These are phyloP conservation scores for Chaetomium strumarium DNA, from an alignment of 2,329 filamentous ascomycete genomes.

Conservation along the genomic window DNA sequence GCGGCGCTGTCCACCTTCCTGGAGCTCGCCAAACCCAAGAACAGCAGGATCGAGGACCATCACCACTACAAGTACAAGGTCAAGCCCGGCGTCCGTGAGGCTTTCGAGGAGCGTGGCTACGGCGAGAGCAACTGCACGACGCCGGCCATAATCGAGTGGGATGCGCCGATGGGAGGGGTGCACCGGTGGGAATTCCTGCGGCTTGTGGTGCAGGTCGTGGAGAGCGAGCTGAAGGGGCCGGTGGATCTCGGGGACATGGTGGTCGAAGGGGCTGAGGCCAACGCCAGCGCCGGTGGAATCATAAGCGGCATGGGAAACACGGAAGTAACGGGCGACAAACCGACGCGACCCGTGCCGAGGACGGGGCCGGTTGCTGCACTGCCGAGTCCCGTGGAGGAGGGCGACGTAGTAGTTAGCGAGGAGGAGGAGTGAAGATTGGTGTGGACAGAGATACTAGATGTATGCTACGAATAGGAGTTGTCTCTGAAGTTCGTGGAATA, in stretches of 20 bases:
- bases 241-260: constrained; percentile 20
- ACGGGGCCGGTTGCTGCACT: neutral
- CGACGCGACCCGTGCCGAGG: neutral
- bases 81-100: neutral
- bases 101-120: neutral
- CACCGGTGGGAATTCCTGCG: constrained; percentile 17
- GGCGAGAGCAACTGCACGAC: neutral
- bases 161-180: neutral
- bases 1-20: constrained; percentile 11
- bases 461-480: neutral
- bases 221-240: constrained; percentile 14
- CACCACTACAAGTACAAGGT: constrained; percentile 2
- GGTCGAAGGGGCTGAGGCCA: constrained; percentile 3
- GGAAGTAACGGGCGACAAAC: too few relatives aligned
- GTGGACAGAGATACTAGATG: neutral
- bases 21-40: constrained; percentile 5
- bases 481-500: neutral
- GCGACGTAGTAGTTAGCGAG: constrained; percentile 2
- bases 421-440: constrained; percentile 7
- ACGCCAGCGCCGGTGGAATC: neutral
- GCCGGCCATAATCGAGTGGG: constrained; percentile 6
- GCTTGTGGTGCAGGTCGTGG: constrained; percentile 12
- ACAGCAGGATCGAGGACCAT: constrained; percentile 12
- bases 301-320: neutral
- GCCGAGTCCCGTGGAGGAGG: constrained; percentile 1